These are phyloP conservation scores for Verticillium zaregamsianum DNA, from an alignment of 2,329 filamentous ascomycete genomes.

Conservation along the genomic window DNA sequence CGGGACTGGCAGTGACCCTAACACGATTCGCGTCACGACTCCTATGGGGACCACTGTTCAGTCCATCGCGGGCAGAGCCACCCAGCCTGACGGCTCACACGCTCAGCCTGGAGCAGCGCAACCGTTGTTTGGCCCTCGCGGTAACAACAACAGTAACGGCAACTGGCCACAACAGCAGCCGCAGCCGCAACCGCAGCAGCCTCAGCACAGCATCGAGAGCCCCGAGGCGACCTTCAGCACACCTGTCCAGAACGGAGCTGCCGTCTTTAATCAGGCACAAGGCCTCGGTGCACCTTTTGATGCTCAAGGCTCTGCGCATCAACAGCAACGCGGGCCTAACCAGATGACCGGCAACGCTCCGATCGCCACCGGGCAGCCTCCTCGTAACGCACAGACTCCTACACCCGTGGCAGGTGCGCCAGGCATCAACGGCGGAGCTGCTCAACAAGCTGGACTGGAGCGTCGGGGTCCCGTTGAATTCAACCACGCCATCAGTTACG, in stretches of 20 bases:
- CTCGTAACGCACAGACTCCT: slow-evolving; percentile 54
- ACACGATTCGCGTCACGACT: slow-evolving; percentile 93
- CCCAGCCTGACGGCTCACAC: slow-evolving; percentile 39
- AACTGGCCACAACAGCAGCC: slow-evolving; percentile 50
- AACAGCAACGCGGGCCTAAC: slow-evolving; percentile 25
- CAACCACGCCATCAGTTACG: slow-evolving; percentile 98
- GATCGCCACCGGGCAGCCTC: slow-evolving; percentile 37
- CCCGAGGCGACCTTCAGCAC: slow-evolving; percentile 60
- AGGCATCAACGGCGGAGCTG: slow-evolving; percentile 56
- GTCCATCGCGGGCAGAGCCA: slow-evolving; percentile 62
- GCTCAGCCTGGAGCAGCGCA: slow-evolving; percentile 30
- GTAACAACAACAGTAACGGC: slow-evolving; percentile 18
- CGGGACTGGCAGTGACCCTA: slow-evolving; percentile 87
- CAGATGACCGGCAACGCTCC: slow-evolving; percentile 24
- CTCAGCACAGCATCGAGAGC: slow-evolving; percentile 57
- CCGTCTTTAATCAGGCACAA: slow-evolving; percentile 38
- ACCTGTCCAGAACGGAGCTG: slow-evolving; percentile 46
- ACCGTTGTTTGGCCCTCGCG: slow-evolving; percentile 42
- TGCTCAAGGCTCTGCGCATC: slow-evolving; percentile 22
- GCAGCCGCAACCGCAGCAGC: slow-evolving; percentile 36
- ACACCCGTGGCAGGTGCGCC: slow-evolving; percentile 54
- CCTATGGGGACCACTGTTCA: slow-evolving; percentile 96
- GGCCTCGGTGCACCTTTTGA: slow-evolving; percentile 19
- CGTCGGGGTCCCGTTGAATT: slow-evolving; percentile 95
- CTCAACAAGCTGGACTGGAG: slow-evolving; percentile 62